Base-by-base conservation (phyloP, 139 green algal genomes). In the Coelastrella sp. region DNA sequence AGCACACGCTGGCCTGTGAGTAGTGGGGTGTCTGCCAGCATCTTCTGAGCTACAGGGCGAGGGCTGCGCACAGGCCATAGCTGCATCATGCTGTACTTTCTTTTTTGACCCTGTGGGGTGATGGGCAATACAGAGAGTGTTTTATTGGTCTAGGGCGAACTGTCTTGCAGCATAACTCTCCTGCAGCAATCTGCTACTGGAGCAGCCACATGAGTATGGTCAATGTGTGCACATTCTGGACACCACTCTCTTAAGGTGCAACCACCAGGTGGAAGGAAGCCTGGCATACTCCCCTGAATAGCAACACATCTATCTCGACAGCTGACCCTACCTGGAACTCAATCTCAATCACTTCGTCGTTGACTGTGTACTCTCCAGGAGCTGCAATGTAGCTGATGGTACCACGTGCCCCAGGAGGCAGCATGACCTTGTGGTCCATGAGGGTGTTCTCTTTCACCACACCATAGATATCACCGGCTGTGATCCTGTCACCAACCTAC, bases 1-100 rank as follows among this genome's bases (percentile, higher is more conserved):
- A 99, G 93, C 72, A 99, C 96, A 57, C 97, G 92, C 93, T 99
- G 97, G 6, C 97, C 97, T 0, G 97, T 99, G 37, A 99, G 92
- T 85, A 99, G 92, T n/a, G 97, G 96, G 3, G 96, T 98, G 87
- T 99, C 95, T 25, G 97, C 95, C 50, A 98, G 85, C 86, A 99
- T 87, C 93, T 99, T 99, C 87, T 98, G 88, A 0, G 97, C 97
- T 40, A 96, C 91, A 0, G 97, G 97, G 43, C 97, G 87, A 0
- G 97, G 97, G 25, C 92, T 89, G 71, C 97, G 96, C 86, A 99
- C 97, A 4, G 97, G 97, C 97, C 97, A 99, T 80, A 96, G 91
- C 88, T 99, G 96, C 86, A 96, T 92, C 97, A 99, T 99, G 78
- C 88, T 96, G 90, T 98, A 99, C 89, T 96, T 90, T 92, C 95